Conservation (phyloP, 495 filamentous ascomycete species). For the Lophiotrema nucula region DNA sequence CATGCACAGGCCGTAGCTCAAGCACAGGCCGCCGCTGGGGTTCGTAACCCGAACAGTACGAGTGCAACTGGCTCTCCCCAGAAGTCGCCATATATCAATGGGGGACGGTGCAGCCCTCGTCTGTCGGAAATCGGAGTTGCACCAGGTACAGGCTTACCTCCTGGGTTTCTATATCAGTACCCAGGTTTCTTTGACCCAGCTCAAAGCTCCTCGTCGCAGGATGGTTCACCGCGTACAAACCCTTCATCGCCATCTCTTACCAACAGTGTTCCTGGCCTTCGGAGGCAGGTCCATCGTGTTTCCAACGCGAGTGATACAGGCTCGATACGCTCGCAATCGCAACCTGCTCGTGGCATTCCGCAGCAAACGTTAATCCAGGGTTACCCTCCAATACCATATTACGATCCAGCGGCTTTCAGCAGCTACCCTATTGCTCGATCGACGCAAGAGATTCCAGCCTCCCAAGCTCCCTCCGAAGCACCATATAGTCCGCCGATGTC, state of each 20-base stretch:
- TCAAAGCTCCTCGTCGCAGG: conserved; percentile 43
- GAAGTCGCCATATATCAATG: conserved; percentile 36
- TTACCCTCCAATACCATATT: conserved; percentile 41
- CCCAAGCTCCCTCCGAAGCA: conserved; percentile 2
- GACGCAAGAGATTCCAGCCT: conserved; percentile 10
- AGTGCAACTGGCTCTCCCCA: conserved; percentile 37
- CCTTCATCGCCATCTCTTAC: conserved; percentile 63
- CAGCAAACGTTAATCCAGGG: conserved; percentile 44
- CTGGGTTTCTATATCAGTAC: conserved; percentile 52
- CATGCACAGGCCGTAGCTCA: conserved; percentile 46
- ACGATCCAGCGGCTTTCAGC: conserved; percentile 40
- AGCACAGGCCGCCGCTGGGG: conserved; percentile 55
- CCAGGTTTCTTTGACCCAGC: conserved; percentile 47
- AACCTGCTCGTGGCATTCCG: conserved; percentile 58
- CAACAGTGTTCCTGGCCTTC: conserved; percentile 53
- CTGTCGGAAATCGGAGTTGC: conserved; percentile 44
- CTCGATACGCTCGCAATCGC: conserved; percentile 63
- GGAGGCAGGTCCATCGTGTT: conserved; percentile 57
- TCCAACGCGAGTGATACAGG: conserved; percentile 54
- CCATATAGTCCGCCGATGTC: conserved; percentile 34
- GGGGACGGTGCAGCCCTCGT: conserved; percentile 45
- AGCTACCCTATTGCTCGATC: conserved; percentile 32
- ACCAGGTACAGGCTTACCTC: conserved; percentile 47
- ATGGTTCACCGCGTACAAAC: conserved; percentile 51
- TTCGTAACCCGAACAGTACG: conserved; percentile 34